These are phyloP conservation scores for Neonectria ditissima DNA, from an alignment of 2,329 filamentous ascomycete genomes.

Conservation along the genomic window DNA sequence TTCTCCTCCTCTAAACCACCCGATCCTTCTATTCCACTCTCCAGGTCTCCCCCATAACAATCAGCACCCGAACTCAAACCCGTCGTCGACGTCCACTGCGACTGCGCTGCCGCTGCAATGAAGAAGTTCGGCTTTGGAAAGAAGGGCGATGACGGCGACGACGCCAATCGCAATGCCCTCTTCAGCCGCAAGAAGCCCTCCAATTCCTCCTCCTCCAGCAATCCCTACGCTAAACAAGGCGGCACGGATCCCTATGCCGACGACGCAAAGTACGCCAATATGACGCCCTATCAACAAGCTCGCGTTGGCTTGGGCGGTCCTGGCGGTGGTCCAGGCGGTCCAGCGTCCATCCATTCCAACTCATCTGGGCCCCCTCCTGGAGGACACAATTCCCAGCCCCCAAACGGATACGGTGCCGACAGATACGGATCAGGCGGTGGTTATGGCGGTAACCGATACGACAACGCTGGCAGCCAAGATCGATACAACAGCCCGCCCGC, in stretches of 20 bases:
- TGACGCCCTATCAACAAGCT: slow-evolving; percentile 60
- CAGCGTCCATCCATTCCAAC: slow-evolving; percentile 42
- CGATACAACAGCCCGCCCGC: slow-evolving; percentile 45
- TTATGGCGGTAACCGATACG: slow-evolving; percentile 67
- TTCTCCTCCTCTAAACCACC: slow-evolving; percentile 33
- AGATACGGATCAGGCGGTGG: slow-evolving; percentile 64
- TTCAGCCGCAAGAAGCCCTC: slow-evolving; percentile 67
- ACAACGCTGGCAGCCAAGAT: slow-evolving; percentile 50
- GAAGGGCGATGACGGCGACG: slow-evolving; percentile 64
- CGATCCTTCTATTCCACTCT: slow-evolving; percentile 19
- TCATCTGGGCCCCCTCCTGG: slow-evolving; percentile 40
- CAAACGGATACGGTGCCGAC: slow-evolving; percentile 64
- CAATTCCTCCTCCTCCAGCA: slow-evolving; percentile 59
- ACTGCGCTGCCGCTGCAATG: slow-evolving; percentile 54
- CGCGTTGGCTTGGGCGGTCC: slow-evolving; percentile 50
- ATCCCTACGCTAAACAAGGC: slow-evolving; percentile 69
- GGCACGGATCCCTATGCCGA: slow-evolving; percentile 66
- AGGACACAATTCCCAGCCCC: slow-evolving; percentile 39
- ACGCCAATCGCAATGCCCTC: slow-evolving; percentile 62
- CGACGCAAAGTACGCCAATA: slow-evolving; percentile 58
- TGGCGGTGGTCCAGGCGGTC: slow-evolving; percentile 51
- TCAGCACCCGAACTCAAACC: slow-evolving; percentile 1
- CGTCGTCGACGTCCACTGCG: background rate
- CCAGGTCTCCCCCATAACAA: slow-evolving; percentile 3
- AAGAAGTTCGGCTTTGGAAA: slow-evolving; percentile 71